Evolutionary conservation across 2,329 filamentous ascomycete species (phyloP).

Genomic region (Aurifilum marmelostoma): DNA sequence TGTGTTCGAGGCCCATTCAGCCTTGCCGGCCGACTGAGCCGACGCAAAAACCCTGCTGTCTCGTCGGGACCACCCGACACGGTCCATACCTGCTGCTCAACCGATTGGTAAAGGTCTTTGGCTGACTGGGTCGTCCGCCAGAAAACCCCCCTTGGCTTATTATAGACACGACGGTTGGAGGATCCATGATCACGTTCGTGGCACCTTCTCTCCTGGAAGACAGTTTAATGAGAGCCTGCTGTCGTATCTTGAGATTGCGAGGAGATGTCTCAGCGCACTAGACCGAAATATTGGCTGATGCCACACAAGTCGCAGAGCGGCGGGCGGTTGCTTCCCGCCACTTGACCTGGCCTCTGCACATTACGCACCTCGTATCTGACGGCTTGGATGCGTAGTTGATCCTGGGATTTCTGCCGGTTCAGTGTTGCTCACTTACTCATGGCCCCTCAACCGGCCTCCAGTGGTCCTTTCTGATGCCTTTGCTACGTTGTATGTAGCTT

Average conservation of each 20-base stretch:
- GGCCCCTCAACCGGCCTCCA: not conserved
- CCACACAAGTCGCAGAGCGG: not conserved
- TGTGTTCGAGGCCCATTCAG: conserved; percentile 5
- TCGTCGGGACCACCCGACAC: not conserved
- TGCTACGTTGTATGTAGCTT: not conserved
- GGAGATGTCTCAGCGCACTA: not conserved
- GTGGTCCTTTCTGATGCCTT: not conserved
- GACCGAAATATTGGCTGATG: not conserved
- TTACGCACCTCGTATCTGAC: not conserved
- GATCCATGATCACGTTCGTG: not conserved
- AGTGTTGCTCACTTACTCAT: not conserved
- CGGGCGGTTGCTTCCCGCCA: not conserved
- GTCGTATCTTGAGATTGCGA: not conserved
- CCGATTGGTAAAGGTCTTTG: not conserved
- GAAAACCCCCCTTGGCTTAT: not conserved
- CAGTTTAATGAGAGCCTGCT: not conserved
- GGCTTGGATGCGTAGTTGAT: not conserved
- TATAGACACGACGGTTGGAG: not conserved
- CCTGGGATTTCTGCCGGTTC: not conserved
- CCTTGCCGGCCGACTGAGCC: conserved; percentile 12
- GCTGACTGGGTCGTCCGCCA: not conserved
- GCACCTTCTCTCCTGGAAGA: not conserved
- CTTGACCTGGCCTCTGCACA: not conserved
- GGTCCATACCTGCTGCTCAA: not conserved
- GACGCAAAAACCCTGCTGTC: not conserved